Base-by-base conservation (phyloP, 805 yeast genomes). In the Saccharomycopsis microspora region DNA sequence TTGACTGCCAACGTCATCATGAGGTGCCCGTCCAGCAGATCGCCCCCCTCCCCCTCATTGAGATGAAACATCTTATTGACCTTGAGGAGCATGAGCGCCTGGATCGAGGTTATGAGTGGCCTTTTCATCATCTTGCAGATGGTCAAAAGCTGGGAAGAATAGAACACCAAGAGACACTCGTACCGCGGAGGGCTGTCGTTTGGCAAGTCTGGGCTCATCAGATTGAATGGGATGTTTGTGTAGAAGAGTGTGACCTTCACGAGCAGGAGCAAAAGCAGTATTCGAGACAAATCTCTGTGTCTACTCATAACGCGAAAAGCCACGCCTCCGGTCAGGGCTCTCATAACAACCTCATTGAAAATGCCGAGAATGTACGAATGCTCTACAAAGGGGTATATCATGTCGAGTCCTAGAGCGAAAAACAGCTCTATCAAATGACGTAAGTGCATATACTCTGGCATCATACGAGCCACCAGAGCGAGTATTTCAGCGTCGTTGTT, bases 41-140 rank as follows among this genome's bases (percentile, higher is more conserved):
- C 56, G 28, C 56, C 56, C 9, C 56, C 56, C 39, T 53, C 56
- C 3, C 56, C 56, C 34, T 51, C 53, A 41, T 51, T 46, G 27
- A 43, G 19, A 34, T 52, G 51, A 39, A 44, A 52, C 32, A 45
- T 47, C 10, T 31, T 34, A 32, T 47, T 38, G 10, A 44, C 36
- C 40, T 50, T 52, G 27, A 52, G n/a, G 8, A 52, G 45, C n/a
- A 52, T 29, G n/a, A 53, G 30, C 8, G 52, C 34, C 32, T 53
- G 55, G 9, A 53, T 32, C 3, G 54, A 28, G 29, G 41, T 43
- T 5, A 49, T 28, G 4, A 49, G 36, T 9, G 55, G 52, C 5
- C 51, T 39, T 35, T 50, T 53, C 48, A 53, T 39, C n/a, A 48
- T 36, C 5, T 48, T 45, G 5, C 42, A 29, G 3, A 48, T 19